Percentiles rank a stretch among this genome's conserved stretches.
Evolutionary conservation across 2,329 filamentous ascomycete species (phyloP).

Genomic region (Penicillium sp.): DNA sequence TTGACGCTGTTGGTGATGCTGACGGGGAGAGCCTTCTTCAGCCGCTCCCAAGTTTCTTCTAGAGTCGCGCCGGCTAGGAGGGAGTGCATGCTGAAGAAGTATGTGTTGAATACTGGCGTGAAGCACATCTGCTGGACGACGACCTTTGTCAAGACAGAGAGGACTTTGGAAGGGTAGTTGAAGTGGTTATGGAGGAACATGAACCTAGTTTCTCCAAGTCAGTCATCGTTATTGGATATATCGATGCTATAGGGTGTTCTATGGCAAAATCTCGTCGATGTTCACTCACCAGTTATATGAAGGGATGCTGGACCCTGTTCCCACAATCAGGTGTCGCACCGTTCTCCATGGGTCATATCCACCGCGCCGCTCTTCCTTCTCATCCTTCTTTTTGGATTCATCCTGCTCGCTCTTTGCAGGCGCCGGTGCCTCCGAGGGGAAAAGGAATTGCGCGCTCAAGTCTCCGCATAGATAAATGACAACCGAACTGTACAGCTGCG

Average conservation of each 20-base stretch:
- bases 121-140: slow-evolving; percentile 75
- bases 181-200: slow-evolving; percentile 76
- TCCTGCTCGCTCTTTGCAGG: slow-evolving; percentile 43
- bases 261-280: not conserved
- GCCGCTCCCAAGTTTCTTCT: slow-evolving; percentile 64
- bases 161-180: slow-evolving; percentile 72
- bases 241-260: not conserved
- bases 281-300: slow-evolving; percentile 71
- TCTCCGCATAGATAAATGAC: slow-evolving; percentile 79
- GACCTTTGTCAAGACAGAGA: slow-evolving; percentile 75
- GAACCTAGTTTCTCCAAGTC: slow-evolving; percentile 55
- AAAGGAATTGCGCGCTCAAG: slow-evolving; percentile 71
- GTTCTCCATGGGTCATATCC: slow-evolving; percentile 69
- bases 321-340: slow-evolving; percentile 69
- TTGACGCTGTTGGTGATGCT: slow-evolving; percentile 78
- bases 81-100: slow-evolving; percentile 80
- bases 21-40: slow-evolving; percentile 71
- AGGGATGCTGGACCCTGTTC: slow-evolving; percentile 70
- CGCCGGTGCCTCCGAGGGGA: slow-evolving; percentile 35
- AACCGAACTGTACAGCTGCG: slow-evolving; percentile 72
- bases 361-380: slow-evolving; percentile 28
- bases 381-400: slow-evolving; percentile 34
- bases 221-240: not conserved
- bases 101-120: slow-evolving; percentile 77
- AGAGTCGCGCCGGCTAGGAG: slow-evolving; percentile 67